Evolutionary conservation across 371 early-diverging fungal species (phyloP), one percentile per base, ranked within the genome.

Genomic region (Mucor circinelloides): DNA sequence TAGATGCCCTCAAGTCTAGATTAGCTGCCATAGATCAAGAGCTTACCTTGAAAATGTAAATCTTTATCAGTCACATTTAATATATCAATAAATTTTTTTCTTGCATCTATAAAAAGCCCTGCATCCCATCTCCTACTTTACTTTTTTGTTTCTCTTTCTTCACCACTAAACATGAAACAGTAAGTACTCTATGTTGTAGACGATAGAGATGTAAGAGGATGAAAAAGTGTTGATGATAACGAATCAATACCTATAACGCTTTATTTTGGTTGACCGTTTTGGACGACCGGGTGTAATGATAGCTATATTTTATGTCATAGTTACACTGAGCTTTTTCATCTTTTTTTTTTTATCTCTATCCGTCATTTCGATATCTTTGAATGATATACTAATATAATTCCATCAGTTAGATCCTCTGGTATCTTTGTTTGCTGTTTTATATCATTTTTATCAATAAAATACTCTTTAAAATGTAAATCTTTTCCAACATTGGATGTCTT

Each of bases 11-110:
- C 60, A 83, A 91, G 80, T 66, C 73, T 21, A 83, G 94, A 40
- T 83, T 94, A 50, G 81, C 71, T 36, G 88, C 90, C 68, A 87
- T 94, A 60, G 87, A 89, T 66, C 71, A 63, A 36, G 89, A 90
- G 68, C 78, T 90, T 25, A 80, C 82, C 68, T 78, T 88, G 44
- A 81, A 79, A 54, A 25, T 67, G 23, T 71, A 67, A 58, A 42
- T 21, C 7, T 27, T n/a, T 48, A 13, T 23, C 13, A 63, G 68
- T 58, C 66, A 58, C 59, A 58, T 12, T 7, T 30, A 13, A 36
- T 9, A 34, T 25, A 50, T 50, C 19, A 50, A 60, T 55, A 60
- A 60, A 60, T 67, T 67, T 67, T 60, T 59, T 60, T 55, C 48
- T 66, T 42, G 17, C 50, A 50, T 23, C 50, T 50, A 50, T 50